Evolutionary conservation across 345 rosid species (phyloP).

Genomic region (Lepidium didymum): DNA sequence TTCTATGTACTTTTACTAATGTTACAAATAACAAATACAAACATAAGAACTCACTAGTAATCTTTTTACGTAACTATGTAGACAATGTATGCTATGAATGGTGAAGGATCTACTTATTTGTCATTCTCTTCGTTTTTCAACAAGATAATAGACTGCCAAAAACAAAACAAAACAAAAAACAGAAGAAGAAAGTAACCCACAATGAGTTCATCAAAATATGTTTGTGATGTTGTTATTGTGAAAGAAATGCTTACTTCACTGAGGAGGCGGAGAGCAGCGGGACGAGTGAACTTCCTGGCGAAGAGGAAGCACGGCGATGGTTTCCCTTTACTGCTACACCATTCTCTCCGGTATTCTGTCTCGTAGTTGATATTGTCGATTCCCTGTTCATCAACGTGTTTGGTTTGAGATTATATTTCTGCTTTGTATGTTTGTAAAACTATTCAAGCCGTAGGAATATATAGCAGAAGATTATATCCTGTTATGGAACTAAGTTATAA

Average conservation of each 20-base stretch:
- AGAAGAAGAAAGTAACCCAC: not conserved
- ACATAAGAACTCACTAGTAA: not conserved
- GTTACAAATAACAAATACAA: not conserved
- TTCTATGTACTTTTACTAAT: not conserved
- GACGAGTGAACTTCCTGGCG: slow-evolving; percentile 90
- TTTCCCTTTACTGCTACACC: slow-evolving; percentile 88
- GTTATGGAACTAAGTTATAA: not conserved
- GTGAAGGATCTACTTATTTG: slow-evolving; percentile 5
- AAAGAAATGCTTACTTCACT: slow-evolving; percentile 38
- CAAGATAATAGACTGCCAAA: slow-evolving; percentile 26
- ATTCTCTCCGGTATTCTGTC: slow-evolving; percentile 82
- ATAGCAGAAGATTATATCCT: not conserved
- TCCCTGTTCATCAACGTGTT: slow-evolving; percentile 37
- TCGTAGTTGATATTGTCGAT: slow-evolving; percentile 78
- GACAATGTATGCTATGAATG: not conserved
- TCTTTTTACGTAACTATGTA: not conserved
- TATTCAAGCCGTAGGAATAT: not conserved
- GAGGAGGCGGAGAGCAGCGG: slow-evolving; percentile 81
- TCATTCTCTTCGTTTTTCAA: slow-evolving; percentile 11
- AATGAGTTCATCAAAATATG: not conserved
- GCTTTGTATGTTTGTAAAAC: not conserved
- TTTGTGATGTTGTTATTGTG: not conserved
- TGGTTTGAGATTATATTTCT: not conserved
- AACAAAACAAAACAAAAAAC: slow-evolving; percentile 4
- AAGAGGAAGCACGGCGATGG: slow-evolving; percentile 84